Evolutionary conservation across 345 rosid genomes (phyloP).

Genomic region (Bruguiera parviflora): DNA sequence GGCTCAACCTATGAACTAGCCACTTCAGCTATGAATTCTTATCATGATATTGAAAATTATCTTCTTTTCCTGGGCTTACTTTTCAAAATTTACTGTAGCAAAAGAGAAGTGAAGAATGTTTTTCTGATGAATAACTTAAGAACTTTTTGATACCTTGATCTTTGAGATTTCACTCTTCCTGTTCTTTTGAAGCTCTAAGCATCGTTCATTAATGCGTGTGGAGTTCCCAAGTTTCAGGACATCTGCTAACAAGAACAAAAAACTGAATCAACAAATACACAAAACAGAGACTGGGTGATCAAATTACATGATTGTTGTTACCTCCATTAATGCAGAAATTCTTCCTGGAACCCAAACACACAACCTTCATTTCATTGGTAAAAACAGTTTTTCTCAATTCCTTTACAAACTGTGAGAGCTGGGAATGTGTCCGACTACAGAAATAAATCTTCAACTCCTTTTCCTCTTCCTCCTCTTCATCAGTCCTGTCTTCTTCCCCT

Average conservation of each 20-base stretch:
- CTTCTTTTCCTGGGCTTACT: too few species aligned
- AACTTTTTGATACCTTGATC: slow-evolving; percentile 48
- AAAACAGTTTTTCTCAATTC: slow-evolving; percentile 77
- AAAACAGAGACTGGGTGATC: slow-evolving; percentile 3
- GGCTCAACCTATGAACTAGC: too few species aligned
- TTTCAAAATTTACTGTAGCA: too few species aligned
- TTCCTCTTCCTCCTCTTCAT: slow-evolving; percentile 35
- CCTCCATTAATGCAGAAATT: slow-evolving; percentile 88
- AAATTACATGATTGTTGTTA: slow-evolving; percentile 12
- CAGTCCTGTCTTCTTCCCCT: slow-evolving; percentile 32
- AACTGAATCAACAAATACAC: slow-evolving; percentile 15
- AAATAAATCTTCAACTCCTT: slow-evolving; percentile 56
- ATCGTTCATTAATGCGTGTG: slow-evolving; percentile 64
- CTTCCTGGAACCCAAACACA: slow-evolving; percentile 79
- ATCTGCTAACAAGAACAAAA: slow-evolving; percentile 40
- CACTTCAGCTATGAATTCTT: too few species aligned
- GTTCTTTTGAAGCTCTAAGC: slow-evolving; percentile 80
- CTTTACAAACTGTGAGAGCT: slow-evolving; percentile 80
- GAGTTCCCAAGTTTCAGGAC: slow-evolving; percentile 65
- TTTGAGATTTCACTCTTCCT: slow-evolving; percentile 55
- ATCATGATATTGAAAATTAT: too few species aligned
- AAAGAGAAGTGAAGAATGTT: too few species aligned
- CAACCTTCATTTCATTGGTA: slow-evolving; percentile 46
- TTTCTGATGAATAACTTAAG: too few species aligned
- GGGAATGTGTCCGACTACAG: slow-evolving; percentile 93